A percentile compares a stretch with the other conserved stretches of the same genome.
Conservation (phyloP, 768 basidiomycete species). For the Mycena alexandri region DNA sequence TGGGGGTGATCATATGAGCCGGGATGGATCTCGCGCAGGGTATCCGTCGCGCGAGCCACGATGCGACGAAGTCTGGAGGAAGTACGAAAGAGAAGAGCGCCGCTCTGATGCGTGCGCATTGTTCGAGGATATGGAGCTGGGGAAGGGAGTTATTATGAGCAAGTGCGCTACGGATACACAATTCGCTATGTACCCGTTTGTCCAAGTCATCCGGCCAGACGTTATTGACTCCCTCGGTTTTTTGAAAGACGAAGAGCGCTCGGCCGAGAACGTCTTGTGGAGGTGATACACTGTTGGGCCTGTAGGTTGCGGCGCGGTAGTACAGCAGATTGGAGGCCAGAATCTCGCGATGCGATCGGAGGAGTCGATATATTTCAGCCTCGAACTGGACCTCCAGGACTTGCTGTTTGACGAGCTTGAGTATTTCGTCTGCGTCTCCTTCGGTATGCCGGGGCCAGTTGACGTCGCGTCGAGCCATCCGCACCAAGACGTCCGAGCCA, state of each 20-base stretch:
- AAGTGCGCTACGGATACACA: background rate
- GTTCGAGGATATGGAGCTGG: slow-evolving; percentile 19
- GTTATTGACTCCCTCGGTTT: slow-evolving; percentile 21
- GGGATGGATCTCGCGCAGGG: slow-evolving; percentile 15
- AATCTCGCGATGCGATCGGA: slow-evolving; percentile 5
- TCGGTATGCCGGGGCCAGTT: slow-evolving; percentile 19
- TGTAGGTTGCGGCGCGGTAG: slow-evolving; percentile 1
- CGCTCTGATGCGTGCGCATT: slow-evolving; percentile 25
- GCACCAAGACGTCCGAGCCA: slow-evolving; percentile 11
- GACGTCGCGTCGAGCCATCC: slow-evolving; percentile 23
- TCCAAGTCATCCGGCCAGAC: slow-evolving; percentile 25
- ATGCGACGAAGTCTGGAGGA: slow-evolving; percentile 13
- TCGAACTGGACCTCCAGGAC: slow-evolving; percentile 26
- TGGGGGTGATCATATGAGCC: slow-evolving; percentile 12
- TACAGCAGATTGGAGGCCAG: slow-evolving; percentile 19
- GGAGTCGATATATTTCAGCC: slow-evolving; percentile 18
- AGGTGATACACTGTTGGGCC: background rate
- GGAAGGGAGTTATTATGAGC: background rate
- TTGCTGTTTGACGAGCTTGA: slow-evolving; percentile 7
- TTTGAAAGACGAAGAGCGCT: slow-evolving; percentile 27
- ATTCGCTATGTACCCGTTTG: slow-evolving; percentile 7
- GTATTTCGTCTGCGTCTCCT: background rate
- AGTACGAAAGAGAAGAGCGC: slow-evolving; percentile 23
- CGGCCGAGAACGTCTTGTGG: slow-evolving; percentile 20
- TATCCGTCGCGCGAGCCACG: slow-evolving; percentile 18